Percentiles rank a stretch among this genome's conserved stretches.
phyloP scores from a whole-genome alignment of 108 stramenopile species.

The Asterionellopsis glacialis region DNA sequence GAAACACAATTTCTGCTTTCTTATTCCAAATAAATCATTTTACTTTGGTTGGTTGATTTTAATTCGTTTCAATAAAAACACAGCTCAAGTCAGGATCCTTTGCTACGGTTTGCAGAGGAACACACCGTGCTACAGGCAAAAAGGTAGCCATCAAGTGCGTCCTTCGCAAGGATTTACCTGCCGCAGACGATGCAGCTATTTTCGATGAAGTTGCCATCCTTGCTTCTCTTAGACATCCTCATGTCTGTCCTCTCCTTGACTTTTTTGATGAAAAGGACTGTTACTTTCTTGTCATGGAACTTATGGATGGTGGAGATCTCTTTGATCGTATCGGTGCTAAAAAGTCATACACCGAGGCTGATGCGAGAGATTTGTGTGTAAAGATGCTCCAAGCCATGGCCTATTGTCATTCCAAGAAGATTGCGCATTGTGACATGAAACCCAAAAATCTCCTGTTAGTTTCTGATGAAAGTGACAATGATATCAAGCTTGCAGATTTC shows the following conservation, averaged over 20 bases:
- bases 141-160: slow-evolving; percentile 87
- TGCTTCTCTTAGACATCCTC: slow-evolving; percentile 71
- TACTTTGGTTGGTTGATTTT: too few species aligned
- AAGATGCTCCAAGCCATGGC: slow-evolving; percentile 73
- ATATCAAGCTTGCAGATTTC: slow-evolving; percentile 89
- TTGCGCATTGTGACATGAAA: slow-evolving; percentile 91
- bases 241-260: slow-evolving; percentile 90
- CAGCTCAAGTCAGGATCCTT: slow-evolving; percentile 89
- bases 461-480: slow-evolving; percentile 68
- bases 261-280: slow-evolving; percentile 87
- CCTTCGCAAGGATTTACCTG: slow-evolving; percentile 67
- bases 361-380: slow-evolving; percentile 74
- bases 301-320: slow-evolving; percentile 85
- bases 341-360: slow-evolving; percentile 79
- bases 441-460: slow-evolving; percentile 86
- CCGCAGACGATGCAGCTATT: slow-evolving; percentile 77
- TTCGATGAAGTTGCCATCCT: slow-evolving; percentile 89
- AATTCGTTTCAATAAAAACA: not conserved
- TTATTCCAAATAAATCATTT: not conserved
- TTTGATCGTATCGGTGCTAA: slow-evolving; percentile 27
- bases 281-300: slow-evolving; percentile 87
- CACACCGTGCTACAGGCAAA: slow-evolving; percentile 79
- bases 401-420: slow-evolving; percentile 67
- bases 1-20: too few species aligned
- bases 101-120: slow-evolving; percentile 83